Evolutionary conservation across 306 rosid species (phyloP), one percentile per base, ranked within the genome.

Genomic region (Corylus americana): DNA sequence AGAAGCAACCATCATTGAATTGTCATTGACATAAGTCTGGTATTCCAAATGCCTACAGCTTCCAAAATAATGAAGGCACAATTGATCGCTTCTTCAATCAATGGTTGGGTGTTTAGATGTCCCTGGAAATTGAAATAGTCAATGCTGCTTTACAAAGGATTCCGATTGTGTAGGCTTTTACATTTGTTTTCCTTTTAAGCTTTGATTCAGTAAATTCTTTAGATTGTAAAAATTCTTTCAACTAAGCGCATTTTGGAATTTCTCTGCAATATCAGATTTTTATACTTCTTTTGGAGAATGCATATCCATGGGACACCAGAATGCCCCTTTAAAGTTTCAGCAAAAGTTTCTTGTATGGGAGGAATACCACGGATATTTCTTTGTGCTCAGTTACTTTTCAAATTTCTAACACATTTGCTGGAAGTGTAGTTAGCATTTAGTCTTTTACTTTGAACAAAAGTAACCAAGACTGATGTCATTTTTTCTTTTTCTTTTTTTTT

Each of bases 1-100:
- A 63, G 35, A 62, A 80, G 17, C 63, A 71, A 62, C 64, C 50
- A 55, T 58, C 71, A 71, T 79, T 71, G 35, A 83, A 55, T 59
- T 37, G 31, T 59, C 55, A 25, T 22, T 61, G 66, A 25, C 66
- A 59, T 59, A 11, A 25, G 17, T 59, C 5, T 42, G 27, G 66
- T 59, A 25, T 69, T 70, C 55, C 71, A 79, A n/a, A 55, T 53
- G 18, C 44, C 20, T 51, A 1, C 57, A 68, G 13, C 66, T 71
- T 50, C 70, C 17, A 31, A 63, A 35, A 31, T 12, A 63, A 25
- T 2, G 7, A 63, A 50, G 44, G 25, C 14, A 20, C 39, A 44
- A 55, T 25, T 31, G 22, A 16, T 35, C 55, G 18, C 55, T 66
- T 66, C 42, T 67, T 39, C 12, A 53, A 20, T 54, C 25, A 50